Base-by-base conservation (phyloP, 2,329 filamentous ascomycete genomes). In the Metarhizium anisopliae region DNA sequence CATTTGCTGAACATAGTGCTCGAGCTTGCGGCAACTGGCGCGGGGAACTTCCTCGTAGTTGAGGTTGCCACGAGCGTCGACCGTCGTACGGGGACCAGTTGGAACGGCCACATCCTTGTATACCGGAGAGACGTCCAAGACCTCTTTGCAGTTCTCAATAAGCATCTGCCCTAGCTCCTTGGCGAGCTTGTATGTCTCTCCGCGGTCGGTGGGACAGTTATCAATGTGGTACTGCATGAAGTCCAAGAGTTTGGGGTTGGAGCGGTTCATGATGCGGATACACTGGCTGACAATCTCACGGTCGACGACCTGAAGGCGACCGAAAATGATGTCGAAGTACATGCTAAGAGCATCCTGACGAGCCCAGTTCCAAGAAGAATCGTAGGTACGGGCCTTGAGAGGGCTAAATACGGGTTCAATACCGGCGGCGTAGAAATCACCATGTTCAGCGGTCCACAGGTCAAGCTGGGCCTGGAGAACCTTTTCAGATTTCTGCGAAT, bases 181-280 rank as follows among this genome's bases (percentile, higher is more conserved):
- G 47, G 94, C 94, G n/a, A 99, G 85, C 74, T 94, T 83, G 74
- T 99, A 99, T 1, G 94, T 99, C 76, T 99, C 94, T 57, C 94
- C 94, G 52, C 93, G 87, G 68, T 99, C 92, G 0, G 92, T 92
- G 0, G 94, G 94, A 76, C 93, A 97, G 77, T 97, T 94, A 67
- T 99, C 94, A 67, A 99, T 99, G 76, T 99, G 94, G 66, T 99
- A 97, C 70, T 99, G 94, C 94, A 99, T 99, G 74, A 96, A 99
- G 64, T 99, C 93, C 57, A 99, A 82, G 1, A 99, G 84, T 40
- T 90, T 87, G 2, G 94, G 94, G 70, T 97, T 99, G 38, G 94
- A 96, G 60, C 94, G 89, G 78, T 96, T 99, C 94, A 99, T 99
- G 74, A 99, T 94, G 63, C 90, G 89, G 67, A 99, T 97, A 75